phyloP scores from a whole-genome alignment of 1,139 yeast genomes.

The Wickerhamiella infanticola region DNA sequence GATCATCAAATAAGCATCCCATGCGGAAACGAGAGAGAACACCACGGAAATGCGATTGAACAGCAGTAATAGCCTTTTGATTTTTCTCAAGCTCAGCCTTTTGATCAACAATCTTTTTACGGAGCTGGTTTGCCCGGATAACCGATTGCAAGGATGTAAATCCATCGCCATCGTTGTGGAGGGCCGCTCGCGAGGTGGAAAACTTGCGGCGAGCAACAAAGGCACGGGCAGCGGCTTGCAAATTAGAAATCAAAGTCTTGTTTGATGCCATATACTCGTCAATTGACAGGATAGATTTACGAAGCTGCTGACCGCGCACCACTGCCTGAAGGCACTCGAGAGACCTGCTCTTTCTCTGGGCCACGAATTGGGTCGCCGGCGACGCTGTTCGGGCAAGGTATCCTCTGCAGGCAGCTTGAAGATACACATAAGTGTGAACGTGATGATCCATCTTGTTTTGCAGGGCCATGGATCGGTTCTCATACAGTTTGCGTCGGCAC shows the following conservation, averaged over 20 bases:
- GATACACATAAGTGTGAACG: slow-evolving; percentile 20
- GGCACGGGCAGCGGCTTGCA: slow-evolving; percentile 41
- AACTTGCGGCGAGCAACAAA: slow-evolving; percentile 22
- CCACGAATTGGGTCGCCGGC: not conserved
- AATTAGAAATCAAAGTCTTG: slow-evolving; percentile 10
- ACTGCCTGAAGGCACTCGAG: slow-evolving; percentile 9
- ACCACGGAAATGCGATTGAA: slow-evolving; percentile 31
- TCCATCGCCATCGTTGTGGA: slow-evolving; percentile 11
- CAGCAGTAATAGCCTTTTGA: slow-evolving; percentile 27
- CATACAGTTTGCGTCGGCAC: slow-evolving; percentile 17
- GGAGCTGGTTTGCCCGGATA: slow-evolving; percentile 18
- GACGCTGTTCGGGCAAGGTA: not conserved
- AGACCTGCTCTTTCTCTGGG: not conserved
- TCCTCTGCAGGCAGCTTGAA: slow-evolving; percentile 21
- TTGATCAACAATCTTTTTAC: slow-evolving; percentile 13
- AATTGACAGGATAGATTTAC: slow-evolving; percentile 13
- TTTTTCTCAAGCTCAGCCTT: slow-evolving; percentile 15
- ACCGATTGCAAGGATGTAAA: slow-evolving; percentile 18
- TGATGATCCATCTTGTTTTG: not conserved
- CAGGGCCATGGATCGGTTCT: not conserved
- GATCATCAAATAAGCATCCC: slow-evolving; percentile 37
- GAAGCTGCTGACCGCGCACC: slow-evolving; percentile 7
- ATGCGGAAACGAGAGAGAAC: slow-evolving; percentile 36
- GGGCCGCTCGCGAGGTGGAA: not conserved
- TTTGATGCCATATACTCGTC: not conserved